Evolutionary conservation across 192 early-diverging fungal species (phyloP), one percentile per base, ranked within the genome.

Genomic region (Entomortierella lignicola): DNA sequence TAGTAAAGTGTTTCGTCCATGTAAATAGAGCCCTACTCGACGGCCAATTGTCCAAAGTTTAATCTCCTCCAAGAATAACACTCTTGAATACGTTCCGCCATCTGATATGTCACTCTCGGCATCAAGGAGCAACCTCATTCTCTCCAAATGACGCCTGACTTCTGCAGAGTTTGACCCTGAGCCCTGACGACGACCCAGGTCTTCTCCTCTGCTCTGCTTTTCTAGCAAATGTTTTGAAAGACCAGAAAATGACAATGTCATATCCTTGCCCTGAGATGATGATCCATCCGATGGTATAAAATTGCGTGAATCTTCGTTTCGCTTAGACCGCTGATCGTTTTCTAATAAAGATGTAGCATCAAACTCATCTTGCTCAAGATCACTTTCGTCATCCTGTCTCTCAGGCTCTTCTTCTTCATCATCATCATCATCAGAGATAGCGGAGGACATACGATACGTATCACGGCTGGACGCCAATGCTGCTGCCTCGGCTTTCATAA

Each of bases 11-110:
- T 34, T 54, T 2, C 56, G 63, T 1, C 56, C 42, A 50, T 61
- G 64, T 6, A 79, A 27, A 47, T 79, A 79, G 0, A 79, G 63
- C 2, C 65, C 67, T 1, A 70, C 75, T 10, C 75, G 67, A 1
- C 75, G 66, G 8, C 75, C 75, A 50, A 79, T 66, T 21, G 52
- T 23, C 75, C 75, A 79, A 25, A 79, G 55, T 60, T 79, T 79
- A 42, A 79, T 58, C 41, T 79, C 75, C 44, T 79, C 75, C 44
- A 79, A 30, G 52, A 79, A 79, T 41, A 79, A 48, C 0, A 79
- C 41, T 26, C 75, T 56, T 6, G 75, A n/a, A 30, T 79, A 79
- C 0, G 75, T 32, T 18, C 62, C 75, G n/a, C 75, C 75, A 25
- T 79, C 75, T 4, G 75, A 70, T 39, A 65, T 20, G 21, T 79